Percentiles rank a stretch among this genome's conserved stretches.
Conservation (phyloP, 2,329 filamentous ascomycete genomes). For the Claviceps spartinae region DNA sequence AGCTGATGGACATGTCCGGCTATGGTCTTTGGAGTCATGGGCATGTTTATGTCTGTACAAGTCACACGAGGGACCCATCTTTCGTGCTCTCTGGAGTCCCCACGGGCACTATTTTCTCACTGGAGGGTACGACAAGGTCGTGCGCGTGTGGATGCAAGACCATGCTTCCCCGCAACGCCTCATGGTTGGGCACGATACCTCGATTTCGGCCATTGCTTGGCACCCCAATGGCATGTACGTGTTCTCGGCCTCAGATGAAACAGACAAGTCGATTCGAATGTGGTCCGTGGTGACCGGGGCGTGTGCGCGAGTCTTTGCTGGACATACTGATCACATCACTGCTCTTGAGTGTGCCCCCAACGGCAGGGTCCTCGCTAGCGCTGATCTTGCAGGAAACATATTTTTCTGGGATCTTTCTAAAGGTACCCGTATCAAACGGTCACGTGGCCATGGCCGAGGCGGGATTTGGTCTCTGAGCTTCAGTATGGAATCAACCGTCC, state of each 20-base stretch:
- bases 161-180: slow-evolving; percentile 80
- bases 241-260: slow-evolving; percentile 79
- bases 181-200: slow-evolving; percentile 83
- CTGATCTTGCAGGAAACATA: slow-evolving; percentile 78
- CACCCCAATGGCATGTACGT: slow-evolving; percentile 90
- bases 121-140: slow-evolving; percentile 77
- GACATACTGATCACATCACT: slow-evolving; percentile 78
- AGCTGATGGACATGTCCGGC: slow-evolving; percentile 72
- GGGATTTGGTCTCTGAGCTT: slow-evolving; percentile 90
- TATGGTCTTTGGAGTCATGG: slow-evolving; percentile 90
- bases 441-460: slow-evolving; percentile 84
- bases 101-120: slow-evolving; percentile 92
- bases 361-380: slow-evolving; percentile 82
- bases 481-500: slow-evolving; percentile 80
- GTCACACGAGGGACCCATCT: slow-evolving; percentile 79
- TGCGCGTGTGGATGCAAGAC: slow-evolving; percentile 84
- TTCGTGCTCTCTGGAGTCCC: slow-evolving; percentile 79
- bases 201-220: slow-evolving; percentile 84
- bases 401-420: slow-evolving; percentile 90
- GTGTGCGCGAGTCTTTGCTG: slow-evolving; percentile 82
- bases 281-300: slow-evolving; percentile 85
- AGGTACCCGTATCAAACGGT: slow-evolving; percentile 76
- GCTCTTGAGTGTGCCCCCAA: slow-evolving; percentile 75
- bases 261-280: slow-evolving; percentile 87
- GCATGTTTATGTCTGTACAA: slow-evolving; percentile 90